Conservation (phyloP, 495 filamentous ascomycete species). For the Penicillium silybi region DNA sequence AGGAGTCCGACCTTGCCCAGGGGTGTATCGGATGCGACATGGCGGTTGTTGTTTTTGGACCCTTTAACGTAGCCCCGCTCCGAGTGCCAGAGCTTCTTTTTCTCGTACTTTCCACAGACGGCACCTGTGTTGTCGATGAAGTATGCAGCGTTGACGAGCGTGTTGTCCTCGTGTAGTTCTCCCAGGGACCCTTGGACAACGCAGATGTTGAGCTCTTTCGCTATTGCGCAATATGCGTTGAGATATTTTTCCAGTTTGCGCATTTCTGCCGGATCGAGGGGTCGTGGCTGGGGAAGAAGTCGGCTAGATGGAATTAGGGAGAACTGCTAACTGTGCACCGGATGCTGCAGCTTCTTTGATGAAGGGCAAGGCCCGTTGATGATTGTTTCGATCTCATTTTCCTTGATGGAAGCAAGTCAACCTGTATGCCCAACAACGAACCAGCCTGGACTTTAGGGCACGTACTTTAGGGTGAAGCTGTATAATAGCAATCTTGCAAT, state of each 20-base stretch:
- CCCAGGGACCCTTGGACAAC: constrained; percentile 8
- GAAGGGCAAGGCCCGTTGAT: not conserved
- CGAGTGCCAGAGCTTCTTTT: constrained; percentile 73
- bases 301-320: constrained; percentile 10
- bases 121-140: constrained; percentile 61
- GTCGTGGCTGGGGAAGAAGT: constrained; percentile 8
- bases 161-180: constrained; percentile 7
- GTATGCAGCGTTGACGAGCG: constrained; percentile 62
- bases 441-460: not conserved
- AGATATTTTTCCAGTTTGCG: constrained; percentile 10
- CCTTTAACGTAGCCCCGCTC: constrained; percentile 50
- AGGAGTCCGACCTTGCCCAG: constrained; percentile 65
- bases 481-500: constrained; percentile 4
- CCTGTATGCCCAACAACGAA: no score
- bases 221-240: constrained; percentile 5
- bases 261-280: constrained; percentile 4
- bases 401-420: no score
- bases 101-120: constrained; percentile 61
- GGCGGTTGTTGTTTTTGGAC: constrained; percentile 43
- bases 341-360: constrained; percentile 19
- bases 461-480: constrained; percentile 6
- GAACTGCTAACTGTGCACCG: constrained; percentile 7
- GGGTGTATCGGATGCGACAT: constrained; percentile 65
- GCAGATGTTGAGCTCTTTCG: constrained; percentile 12
- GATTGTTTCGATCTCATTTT: constrained; percentile 5